These are phyloP conservation scores for Elongisporangium anandrum DNA, from an alignment of 352 stramenopile species.

Conservation along the genomic window DNA sequence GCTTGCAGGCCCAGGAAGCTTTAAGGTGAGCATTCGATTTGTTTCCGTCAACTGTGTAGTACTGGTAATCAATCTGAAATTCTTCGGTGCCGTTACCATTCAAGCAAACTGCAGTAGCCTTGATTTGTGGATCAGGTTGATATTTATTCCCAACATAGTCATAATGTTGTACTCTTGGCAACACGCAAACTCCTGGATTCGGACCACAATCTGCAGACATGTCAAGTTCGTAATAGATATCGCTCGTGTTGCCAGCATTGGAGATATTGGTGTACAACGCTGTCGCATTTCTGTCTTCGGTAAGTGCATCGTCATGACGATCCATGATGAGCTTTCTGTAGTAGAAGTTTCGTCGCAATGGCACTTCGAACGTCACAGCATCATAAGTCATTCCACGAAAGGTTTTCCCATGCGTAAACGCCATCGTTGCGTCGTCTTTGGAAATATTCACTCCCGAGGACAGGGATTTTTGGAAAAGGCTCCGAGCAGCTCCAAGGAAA, in stretches of 20 bases:
- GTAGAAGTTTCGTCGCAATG: constrained; percentile 18
- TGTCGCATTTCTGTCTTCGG: constrained; percentile 3
- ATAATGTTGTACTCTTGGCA: constrained; percentile 7
- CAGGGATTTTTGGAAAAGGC: not conserved
- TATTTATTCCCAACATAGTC: constrained; percentile 11
- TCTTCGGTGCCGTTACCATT: constrained; percentile 23
- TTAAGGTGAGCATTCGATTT: not conserved
- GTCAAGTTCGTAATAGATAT: constrained; percentile 9
- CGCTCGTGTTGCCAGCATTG: constrained; percentile 1
- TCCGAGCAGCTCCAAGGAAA: not conserved
- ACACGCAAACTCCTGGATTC: constrained; percentile 16
- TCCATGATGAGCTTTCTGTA: constrained; percentile 6
- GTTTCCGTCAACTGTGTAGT: constrained; percentile 2
- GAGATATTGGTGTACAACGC: constrained; percentile 11
- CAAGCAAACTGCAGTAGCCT: constrained; percentile 28
- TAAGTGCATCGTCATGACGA: constrained; percentile 4
- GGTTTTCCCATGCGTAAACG: not conserved
- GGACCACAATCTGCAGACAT: constrained; percentile 16
- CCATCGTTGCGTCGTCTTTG: not conserved
- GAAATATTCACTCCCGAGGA: not conserved
- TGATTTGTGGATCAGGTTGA: constrained; percentile 26
- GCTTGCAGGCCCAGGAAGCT: constrained; percentile 12
- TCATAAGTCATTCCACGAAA: constrained; percentile 18
- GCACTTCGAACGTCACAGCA: constrained; percentile 37
- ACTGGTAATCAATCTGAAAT: constrained; percentile 23